Base-by-base conservation (phyloP, 2,329 filamentous ascomycete genomes). In the Diaporthe batatas region DNA sequence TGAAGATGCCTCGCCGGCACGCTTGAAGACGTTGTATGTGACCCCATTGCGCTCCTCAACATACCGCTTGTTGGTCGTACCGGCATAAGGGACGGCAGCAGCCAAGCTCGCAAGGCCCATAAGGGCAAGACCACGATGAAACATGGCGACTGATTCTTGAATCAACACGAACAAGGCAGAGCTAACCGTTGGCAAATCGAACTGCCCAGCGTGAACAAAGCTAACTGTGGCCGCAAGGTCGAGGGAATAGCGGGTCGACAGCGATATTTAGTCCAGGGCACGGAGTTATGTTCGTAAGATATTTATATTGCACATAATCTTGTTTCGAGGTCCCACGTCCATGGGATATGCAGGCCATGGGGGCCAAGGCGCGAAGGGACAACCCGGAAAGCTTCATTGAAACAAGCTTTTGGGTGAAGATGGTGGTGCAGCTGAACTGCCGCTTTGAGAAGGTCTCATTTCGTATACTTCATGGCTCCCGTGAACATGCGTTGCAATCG, bases 21-120 rank as follows among this genome's bases (percentile, higher is more conserved):
- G 85, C 73, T 87, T 82, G 72, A 86, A 87, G 47, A 87, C 81
- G 21, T 81, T 85, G 75, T 84, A 84, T 5, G 81, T 82, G 36
- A 68, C 75, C 21, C 76, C 78, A 8, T 39, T 55, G 2, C 72
- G 51, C 21, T 47, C 68, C 16, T 73, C 71, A 0, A 73, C 54
- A 68, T 75, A 75, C 6, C 70, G 71, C 62, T 75, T 72, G 67
- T 73, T 39, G 73, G 55, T 7, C 11, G 57, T 18, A 44, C 44
- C 51, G 73, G 53, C 29, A 32, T 42, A 36, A n/a, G 72, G 74
- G 16, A 49, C 68, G 34, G 74, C 70, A 62, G 64, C 49, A 16
- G 62, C 70, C 51, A 74, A 53, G 67, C 65, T 65, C 44, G 72
- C 59, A 11, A 75, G 68, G 53, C 73, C 67, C 23, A 74, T 42